Conservation (phyloP, 768 basidiomycete species). For the Rossbeevera mucosa region DNA sequence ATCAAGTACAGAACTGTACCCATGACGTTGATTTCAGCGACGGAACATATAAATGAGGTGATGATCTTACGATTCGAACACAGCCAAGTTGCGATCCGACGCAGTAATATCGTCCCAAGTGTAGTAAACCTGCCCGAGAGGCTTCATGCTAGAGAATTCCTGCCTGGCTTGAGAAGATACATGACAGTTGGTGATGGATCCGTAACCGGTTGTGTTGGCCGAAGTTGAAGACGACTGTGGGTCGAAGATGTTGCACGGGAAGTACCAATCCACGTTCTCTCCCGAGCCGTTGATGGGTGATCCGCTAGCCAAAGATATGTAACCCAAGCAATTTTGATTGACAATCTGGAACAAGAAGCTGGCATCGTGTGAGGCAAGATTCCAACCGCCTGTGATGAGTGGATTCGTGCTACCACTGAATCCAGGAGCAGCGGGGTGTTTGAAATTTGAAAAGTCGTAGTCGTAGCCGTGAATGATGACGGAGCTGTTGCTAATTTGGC, state of each 20-base stretch:
- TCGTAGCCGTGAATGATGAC: constrained; percentile 93
- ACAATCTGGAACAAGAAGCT: constrained; percentile 94
- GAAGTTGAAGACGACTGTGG: constrained; percentile 53
- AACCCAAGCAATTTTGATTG: constrained; percentile 73
- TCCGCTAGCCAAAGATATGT: constrained; percentile 68
- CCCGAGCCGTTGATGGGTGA: constrained; percentile 68
- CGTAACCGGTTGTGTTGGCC: constrained; percentile 67
- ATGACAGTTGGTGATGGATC: constrained; percentile 68
- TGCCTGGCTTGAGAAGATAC: constrained; percentile 47
- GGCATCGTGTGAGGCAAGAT: constrained; percentile 81
- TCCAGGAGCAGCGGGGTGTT: constrained; percentile 64
- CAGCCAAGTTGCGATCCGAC: constrained; percentile 74
- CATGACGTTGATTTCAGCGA: constrained; percentile 5
- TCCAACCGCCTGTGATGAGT: constrained; percentile 69
- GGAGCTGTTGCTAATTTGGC: constrained; percentile 68
- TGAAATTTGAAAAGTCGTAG: constrained; percentile 86
- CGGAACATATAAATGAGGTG: background rate
- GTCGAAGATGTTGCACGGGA: constrained; percentile 90
- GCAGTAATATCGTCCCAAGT: constrained; percentile 83
- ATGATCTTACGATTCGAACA: constrained; percentile 80
- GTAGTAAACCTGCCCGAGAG: constrained; percentile 87
- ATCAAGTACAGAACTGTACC: constrained; percentile 77
- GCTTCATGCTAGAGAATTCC: constrained; percentile 43
- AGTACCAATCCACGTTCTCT: constrained; percentile 82
- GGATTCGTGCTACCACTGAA: constrained; percentile 87